Conservation (phyloP, 768 basidiomycete genomes). For the Fomitopsis serialis region DNA sequence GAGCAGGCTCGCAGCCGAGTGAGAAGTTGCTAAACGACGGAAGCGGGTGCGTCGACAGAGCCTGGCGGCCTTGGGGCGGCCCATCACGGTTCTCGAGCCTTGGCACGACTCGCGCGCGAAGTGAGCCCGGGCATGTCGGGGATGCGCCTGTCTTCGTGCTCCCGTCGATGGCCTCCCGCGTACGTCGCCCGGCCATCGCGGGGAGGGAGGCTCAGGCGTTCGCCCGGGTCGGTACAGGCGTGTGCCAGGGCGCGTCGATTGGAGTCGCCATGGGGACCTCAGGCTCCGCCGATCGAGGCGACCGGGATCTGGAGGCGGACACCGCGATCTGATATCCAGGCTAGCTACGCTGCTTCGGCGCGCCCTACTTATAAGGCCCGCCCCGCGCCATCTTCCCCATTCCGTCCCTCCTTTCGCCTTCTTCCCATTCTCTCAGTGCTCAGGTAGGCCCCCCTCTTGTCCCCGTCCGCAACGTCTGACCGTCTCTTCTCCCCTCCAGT, state of each 20-base stretch:
- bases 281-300: not conserved
- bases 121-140: no score
- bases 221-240: no score
- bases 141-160: no score
- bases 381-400: not conserved
- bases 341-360: not conserved
- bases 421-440: conserved; percentile 16
- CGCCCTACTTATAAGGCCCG: not conserved
- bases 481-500: conserved; percentile 17
- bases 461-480: conserved; percentile 1
- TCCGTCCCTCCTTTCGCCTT: conserved; percentile 8
- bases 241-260: not conserved
- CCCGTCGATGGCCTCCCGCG: no score
- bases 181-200: no score
- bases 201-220: no score
- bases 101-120: no score
- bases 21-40: no score
- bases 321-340: not conserved
- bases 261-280: not conserved
- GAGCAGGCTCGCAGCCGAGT: no score
- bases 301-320: not conserved
- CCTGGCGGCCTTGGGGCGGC: no score
- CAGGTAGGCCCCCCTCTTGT: conserved; percentile 4
- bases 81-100: no score
- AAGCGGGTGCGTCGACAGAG: no score